Evolutionary conservation across 805 yeast species (phyloP).

Genomic region (Lipomyces kockii): DNA sequence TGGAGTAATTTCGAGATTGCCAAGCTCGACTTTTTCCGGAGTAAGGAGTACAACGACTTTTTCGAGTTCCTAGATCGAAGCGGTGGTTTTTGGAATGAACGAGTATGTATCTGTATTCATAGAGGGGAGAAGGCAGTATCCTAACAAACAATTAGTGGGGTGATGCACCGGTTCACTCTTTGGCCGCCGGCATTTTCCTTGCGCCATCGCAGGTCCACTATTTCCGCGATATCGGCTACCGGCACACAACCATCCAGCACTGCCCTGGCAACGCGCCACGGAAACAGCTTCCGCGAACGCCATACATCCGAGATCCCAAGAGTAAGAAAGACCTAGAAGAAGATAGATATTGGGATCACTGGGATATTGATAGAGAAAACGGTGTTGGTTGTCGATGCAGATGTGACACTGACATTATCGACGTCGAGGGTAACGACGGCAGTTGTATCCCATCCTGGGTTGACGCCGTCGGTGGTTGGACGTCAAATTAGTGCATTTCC

Average conservation of each 20-base stretch:
- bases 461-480: slow-evolving; percentile 44
- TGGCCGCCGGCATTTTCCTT: slow-evolving; percentile 79
- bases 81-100: slow-evolving; percentile 85
- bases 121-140: background rate
- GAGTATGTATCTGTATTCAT: slow-evolving; percentile 45
- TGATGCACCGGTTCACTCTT: slow-evolving; percentile 91
- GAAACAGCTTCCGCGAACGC: slow-evolving; percentile 52
- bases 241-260: slow-evolving; percentile 78
- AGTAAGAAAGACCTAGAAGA: slow-evolving; percentile 44
- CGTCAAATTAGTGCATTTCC: background rate
- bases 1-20: slow-evolving; percentile 93
- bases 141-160: slow-evolving; percentile 64
- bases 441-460: slow-evolving; percentile 45
- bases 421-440: slow-evolving; percentile 45
- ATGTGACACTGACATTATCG: slow-evolving; percentile 59
- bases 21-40: slow-evolving; percentile 71
- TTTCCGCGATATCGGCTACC: slow-evolving; percentile 90
- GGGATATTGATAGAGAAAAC: slow-evolving; percentile 47
- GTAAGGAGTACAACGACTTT: slow-evolving; percentile 66
- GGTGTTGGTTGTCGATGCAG: slow-evolving; percentile 87
- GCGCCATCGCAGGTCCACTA: slow-evolving; percentile 77
- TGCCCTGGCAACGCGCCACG: slow-evolving; percentile 73
- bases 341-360: slow-evolving; percentile 49
- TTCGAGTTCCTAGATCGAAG: slow-evolving; percentile 68
- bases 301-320: slow-evolving; percentile 46